These are phyloP conservation scores for Amanita exitialis DNA, from an alignment of 768 basidiomycete genomes.

Conservation along the genomic window DNA sequence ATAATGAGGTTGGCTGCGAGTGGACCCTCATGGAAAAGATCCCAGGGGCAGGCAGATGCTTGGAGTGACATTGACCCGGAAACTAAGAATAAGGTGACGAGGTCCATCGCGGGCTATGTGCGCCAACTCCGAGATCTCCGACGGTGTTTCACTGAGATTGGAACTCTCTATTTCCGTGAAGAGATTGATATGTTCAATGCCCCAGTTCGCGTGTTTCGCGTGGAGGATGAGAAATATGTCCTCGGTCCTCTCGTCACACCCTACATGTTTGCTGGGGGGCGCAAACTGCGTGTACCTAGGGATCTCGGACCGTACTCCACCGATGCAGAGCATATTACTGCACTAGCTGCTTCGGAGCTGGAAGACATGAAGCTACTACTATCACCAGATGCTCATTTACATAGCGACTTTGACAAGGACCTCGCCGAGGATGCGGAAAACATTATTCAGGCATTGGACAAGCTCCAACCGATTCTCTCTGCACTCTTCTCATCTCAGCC, in stretches of 20 bases:
- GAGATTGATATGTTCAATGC: conserved; percentile 3
- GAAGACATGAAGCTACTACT: conserved; percentile 6
- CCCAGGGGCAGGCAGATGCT: conserved; percentile 9
- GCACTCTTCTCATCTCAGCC: conserved; percentile 3
- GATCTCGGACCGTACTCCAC: conserved; percentile 10
- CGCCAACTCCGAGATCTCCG: conserved; percentile 5
- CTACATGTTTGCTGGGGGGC: conserved; percentile 9
- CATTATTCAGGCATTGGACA: conserved; percentile 1
- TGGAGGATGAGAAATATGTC: conserved; percentile 4
- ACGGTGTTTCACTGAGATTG: conserved; percentile 3
- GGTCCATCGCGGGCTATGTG: conserved; percentile 2
- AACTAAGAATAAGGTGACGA: conserved; percentile 5
- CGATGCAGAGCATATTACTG: conserved; percentile 9
- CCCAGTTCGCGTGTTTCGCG: conserved; percentile 1
- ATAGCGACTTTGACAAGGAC: conserved; percentile 4
- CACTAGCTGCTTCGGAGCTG: conserved; percentile 8
- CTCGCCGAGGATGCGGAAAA: conserved; percentile 4
- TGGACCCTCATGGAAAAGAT: conserved; percentile 14
- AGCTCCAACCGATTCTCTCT: conserved; percentile 4
- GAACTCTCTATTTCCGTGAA: conserved; percentile 5
- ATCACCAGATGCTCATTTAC: conserved; percentile 4
- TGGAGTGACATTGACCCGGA: conserved; percentile 6
- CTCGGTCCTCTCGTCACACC: conserved; percentile 5
- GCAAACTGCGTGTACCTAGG: conserved; percentile 8
- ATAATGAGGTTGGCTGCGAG: conserved; percentile 11